phyloP scores from a whole-genome alignment of 345 rosid genomes.

The Camelina sativa region DNA sequence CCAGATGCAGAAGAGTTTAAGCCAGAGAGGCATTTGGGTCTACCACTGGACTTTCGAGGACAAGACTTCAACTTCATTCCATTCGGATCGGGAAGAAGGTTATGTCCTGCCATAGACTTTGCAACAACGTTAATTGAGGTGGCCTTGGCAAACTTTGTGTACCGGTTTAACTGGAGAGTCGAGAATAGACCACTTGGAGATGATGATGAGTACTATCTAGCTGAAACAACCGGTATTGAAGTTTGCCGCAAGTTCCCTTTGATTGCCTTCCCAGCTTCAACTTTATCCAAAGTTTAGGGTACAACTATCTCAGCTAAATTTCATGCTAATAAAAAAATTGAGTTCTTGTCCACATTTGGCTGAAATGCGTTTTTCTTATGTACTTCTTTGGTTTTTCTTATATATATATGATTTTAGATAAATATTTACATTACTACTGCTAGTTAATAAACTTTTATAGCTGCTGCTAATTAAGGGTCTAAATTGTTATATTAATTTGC shows the following conservation, averaged over 20 bases:
- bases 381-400: too few species aligned
- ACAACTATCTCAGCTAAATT: background rate
- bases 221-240: conserved; percentile 28
- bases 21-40: conserved; percentile 46
- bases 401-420: too few species aligned
- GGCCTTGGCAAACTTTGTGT: conserved; percentile 25
- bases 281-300: background rate
- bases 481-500: too few species aligned
- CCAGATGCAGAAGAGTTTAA: conserved; percentile 52
- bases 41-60: conserved; percentile 17
- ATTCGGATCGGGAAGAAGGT: conserved; percentile 33
- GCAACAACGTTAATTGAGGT: conserved; percentile 7
- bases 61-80: conserved; percentile 33
- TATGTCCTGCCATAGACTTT: conserved; percentile 26
- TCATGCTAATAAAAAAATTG: background rate
- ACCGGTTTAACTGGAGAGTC: conserved; percentile 27
- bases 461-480: too few species aligned
- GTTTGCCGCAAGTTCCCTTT: conserved; percentile 31
- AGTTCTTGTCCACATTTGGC: background rate
- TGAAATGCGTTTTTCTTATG: too few species aligned
- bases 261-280: background rate
- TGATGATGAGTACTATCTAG: conserved; percentile 19
- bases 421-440: too few species aligned
- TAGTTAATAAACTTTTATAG: too few species aligned
- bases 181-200: background rate